Base-by-base conservation (phyloP, 1,284 basidiomycete species). In the Agroathelia rolfsii region DNA sequence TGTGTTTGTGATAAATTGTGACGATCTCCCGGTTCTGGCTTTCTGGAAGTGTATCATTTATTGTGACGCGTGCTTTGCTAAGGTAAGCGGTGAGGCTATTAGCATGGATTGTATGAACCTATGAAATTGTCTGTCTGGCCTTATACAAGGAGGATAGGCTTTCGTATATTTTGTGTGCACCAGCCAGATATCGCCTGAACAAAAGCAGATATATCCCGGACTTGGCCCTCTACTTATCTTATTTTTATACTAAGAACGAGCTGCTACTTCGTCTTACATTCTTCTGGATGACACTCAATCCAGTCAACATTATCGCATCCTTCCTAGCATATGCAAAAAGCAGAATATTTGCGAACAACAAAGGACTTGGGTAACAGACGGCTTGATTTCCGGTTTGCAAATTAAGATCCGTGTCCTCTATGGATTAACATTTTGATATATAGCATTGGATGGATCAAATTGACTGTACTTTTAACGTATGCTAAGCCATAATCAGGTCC, bases 21-120 rank as follows among this genome's bases (percentile, higher is more conserved):
- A 60, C 64, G n/a, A n/a, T n/a, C n/a, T n/a, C 50, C 12, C 80
- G 83, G 47, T 81, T 74, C 44, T 81, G 69, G 66, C 56, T 82
- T 6, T 62, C 51, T 1, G 75, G 75, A 3, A 56, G 70, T 30
- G 46, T 61, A 0, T 62, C 65, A 2, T 82, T 81, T 51, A 51
- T 80, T 5, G 48, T 56, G 2, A 53, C 55, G 30, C 54, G 61
- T 27, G 57, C 48, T 30, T 55, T 64, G 22, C 53, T 69, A 16
- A 64, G 65, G 59, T 64, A 34, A 28, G 53, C 48, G 6, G 9
- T 13, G n/a, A 8, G 22, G 10, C 15, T 32, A 18, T 28, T 26
- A 11, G 5, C 13, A 4, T 6, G 13, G 9, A 15, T 11, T n/a
- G 6, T 19, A 19, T 37, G 42, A 21, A n/a, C 35, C 47, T 16